Conservation (phyloP, 495 filamentous ascomycete species). For the Articulospora tetracladia region DNA sequence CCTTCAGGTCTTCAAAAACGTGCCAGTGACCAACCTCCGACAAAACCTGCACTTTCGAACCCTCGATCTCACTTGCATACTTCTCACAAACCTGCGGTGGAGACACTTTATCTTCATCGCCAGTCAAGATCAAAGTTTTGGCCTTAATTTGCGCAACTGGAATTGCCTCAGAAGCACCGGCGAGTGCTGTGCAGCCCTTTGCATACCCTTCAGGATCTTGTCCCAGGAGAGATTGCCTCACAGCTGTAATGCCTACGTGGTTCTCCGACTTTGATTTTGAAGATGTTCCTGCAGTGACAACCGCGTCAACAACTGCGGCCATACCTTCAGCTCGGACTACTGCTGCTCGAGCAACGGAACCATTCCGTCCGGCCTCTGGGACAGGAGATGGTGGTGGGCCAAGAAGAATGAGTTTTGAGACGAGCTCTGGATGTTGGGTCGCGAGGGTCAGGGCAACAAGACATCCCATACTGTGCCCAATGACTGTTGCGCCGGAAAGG, state of each 20-base stretch:
- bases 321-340: constrained; percentile 43
- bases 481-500: constrained; percentile 28
- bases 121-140: constrained; percentile 35
- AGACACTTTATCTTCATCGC: constrained; percentile 39
- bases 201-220: constrained; percentile 52
- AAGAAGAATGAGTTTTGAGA: constrained; percentile 39
- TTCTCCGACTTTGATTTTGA: constrained; percentile 35
- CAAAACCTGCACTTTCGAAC: constrained; percentile 27
- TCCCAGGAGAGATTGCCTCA: constrained; percentile 36
- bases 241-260: constrained; percentile 34
- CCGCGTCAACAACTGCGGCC: constrained; percentile 35
- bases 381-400: constrained; percentile 37
- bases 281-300: constrained; percentile 39
- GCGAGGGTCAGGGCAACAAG: constrained; percentile 40
- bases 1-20: constrained; percentile 35
- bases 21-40: constrained; percentile 41
- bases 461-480: constrained; percentile 45
- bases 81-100: constrained; percentile 26
- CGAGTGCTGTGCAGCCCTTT: constrained; percentile 48
- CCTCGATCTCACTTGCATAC: constrained; percentile 22
- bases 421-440: constrained; percentile 31
- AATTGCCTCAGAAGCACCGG: constrained; percentile 28
- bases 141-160: constrained; percentile 24
- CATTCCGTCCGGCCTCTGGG: constrained; percentile 40
- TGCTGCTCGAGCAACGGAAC: constrained; percentile 36